A percentile compares a stretch with the other conserved stretches of the same genome.
These are phyloP conservation scores for Aspergillus aculeatinus DNA, from an alignment of 2,329 filamentous ascomycete species.

Conservation along the genomic window DNA sequence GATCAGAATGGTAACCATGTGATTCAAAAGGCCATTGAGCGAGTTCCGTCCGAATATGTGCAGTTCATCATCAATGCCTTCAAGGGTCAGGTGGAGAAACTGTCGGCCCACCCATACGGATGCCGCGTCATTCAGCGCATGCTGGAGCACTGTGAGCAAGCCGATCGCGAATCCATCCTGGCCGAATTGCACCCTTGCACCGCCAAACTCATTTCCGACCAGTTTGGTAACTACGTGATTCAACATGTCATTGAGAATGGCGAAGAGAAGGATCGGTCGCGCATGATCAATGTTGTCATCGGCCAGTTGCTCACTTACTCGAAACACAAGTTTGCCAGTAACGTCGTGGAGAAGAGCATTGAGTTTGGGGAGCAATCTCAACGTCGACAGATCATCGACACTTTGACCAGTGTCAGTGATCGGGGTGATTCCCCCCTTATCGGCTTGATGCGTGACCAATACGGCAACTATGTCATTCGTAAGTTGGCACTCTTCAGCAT, in stretches of 20 bases:
- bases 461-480: constrained; percentile 96
- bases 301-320: constrained; percentile 71
- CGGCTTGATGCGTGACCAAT: constrained; percentile 82
- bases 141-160: constrained; percentile 75
- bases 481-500: constrained; percentile 47
- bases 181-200: constrained; percentile 74
- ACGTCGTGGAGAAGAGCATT: constrained; percentile 94
- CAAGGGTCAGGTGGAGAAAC: constrained; percentile 67
- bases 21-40: constrained; percentile 87
- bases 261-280: constrained; percentile 66
- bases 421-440: constrained; percentile 70
- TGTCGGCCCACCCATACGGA: constrained; percentile 79
- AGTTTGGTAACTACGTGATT: constrained; percentile 94
- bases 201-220: constrained; percentile 72
- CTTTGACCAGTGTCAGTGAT: constrained; percentile 59
- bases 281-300: constrained; percentile 72
- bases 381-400: constrained; percentile 65
- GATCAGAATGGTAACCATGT: constrained; percentile 96
- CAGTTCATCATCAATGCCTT: constrained; percentile 83
- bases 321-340: constrained; percentile 95
- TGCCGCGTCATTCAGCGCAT: constrained; percentile 93
- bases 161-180: constrained; percentile 70
- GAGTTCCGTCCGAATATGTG: constrained; percentile 73
- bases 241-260: constrained; percentile 88
- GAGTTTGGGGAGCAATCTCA: constrained; percentile 68